Evolutionary conservation across 805 yeast species (phyloP).

Genomic region (Candida suzukii): DNA sequence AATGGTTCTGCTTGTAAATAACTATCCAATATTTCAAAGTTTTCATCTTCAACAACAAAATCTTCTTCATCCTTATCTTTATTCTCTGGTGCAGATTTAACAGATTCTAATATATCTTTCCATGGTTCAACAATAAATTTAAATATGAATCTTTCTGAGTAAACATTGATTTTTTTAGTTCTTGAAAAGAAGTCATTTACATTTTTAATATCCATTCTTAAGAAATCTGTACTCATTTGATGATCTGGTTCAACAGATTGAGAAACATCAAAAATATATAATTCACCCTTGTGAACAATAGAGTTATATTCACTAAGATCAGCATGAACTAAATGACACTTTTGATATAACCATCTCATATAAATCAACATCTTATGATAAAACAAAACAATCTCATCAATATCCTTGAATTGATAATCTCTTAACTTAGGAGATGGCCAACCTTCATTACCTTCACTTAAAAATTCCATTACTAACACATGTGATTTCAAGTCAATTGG

Average conservation of each 20-base stretch:
- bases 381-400: constrained; percentile 56
- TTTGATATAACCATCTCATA: constrained; percentile 82
- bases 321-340: constrained; percentile 90
- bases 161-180: constrained; percentile 64
- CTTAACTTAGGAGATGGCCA: constrained; percentile 86
- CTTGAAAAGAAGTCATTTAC: constrained; percentile 80
- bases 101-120: constrained; percentile 29
- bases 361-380: constrained; percentile 77
- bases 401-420: constrained; percentile 70
- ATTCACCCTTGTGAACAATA: constrained; percentile 69
- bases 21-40: constrained; percentile 32
- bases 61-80: constrained; percentile 29
- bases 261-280: constrained; percentile 92
- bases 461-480: constrained; percentile 90
- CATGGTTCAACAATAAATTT: constrained; percentile 58
- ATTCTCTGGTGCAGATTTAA: constrained; percentile 24
- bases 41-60: constrained; percentile 28
- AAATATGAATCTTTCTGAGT: constrained; percentile 77
- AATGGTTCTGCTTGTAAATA: constrained; percentile 48
- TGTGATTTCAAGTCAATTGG: constrained; percentile 86
- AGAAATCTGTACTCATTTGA: constrained; percentile 90
- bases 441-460: constrained; percentile 73
- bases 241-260: constrained; percentile 98
- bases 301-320: constrained; percentile 94
- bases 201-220: constrained; percentile 96